A percentile compares a stretch with the other conserved stretches of the same genome.
These are phyloP conservation scores for Agaricales sp. DNA, from an alignment of 1,284 basidiomycete genomes.

Conservation along the genomic window DNA sequence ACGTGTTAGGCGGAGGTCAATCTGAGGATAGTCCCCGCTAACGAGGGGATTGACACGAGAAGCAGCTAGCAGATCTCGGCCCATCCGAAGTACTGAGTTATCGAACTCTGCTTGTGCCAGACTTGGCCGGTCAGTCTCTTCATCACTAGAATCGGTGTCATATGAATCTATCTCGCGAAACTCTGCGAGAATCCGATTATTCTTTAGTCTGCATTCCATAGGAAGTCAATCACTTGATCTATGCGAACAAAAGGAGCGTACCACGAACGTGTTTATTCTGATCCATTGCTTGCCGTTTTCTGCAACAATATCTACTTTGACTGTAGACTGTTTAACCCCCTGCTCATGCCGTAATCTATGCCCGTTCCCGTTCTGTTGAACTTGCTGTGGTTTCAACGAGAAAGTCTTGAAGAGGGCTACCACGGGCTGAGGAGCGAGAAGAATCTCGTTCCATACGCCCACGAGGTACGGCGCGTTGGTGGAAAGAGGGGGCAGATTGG, in stretches of 20 bases:
- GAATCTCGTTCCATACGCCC: constrained; percentile 68
- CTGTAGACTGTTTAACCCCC: constrained; percentile 9
- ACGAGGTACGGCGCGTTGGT: constrained; percentile 70
- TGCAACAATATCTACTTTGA: constrained; percentile 76
- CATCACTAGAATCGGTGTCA: constrained; percentile 53
- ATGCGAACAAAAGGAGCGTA: constrained; percentile 2
- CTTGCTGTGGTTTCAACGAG: constrained; percentile 7
- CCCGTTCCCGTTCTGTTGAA: constrained; percentile 13
- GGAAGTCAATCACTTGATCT: neutral
- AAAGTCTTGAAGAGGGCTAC: constrained; percentile 51
- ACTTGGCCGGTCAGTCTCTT: constrained; percentile 21
- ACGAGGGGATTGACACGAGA: constrained; percentile 12
- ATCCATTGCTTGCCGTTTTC: constrained; percentile 68
- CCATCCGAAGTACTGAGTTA: constrained; percentile 63
- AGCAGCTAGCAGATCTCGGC: constrained; percentile 14
- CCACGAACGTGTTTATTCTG: constrained; percentile 76
- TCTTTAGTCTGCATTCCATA: constrained; percentile 49
- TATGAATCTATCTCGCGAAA: constrained; percentile 79
- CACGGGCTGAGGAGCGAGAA: constrained; percentile 47
- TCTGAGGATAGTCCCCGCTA: constrained; percentile 17
- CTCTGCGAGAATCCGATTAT: constrained; percentile 64
- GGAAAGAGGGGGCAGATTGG: constrained; percentile 38
- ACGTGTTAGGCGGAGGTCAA: constrained; percentile 63
- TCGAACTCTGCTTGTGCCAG: constrained; percentile 47
- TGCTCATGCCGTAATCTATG: constrained; percentile 6